Base-by-base conservation (phyloP, 768 basidiomycete species). In the Suillus fuscotomentosus region DNA sequence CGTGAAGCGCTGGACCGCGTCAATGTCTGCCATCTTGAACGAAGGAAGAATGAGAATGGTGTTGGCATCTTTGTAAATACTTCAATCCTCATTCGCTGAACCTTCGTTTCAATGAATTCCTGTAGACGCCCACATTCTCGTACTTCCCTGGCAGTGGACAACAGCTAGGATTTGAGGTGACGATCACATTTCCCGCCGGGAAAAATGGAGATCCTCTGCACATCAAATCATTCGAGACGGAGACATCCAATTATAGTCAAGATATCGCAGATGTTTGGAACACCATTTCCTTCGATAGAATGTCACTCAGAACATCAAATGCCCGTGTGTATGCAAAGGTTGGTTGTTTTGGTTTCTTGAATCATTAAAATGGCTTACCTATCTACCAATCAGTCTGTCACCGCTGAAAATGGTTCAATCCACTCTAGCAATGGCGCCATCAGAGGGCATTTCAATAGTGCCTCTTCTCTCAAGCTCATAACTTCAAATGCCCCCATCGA, bases 391-490 rank as follows among this genome's bases (percentile, higher is more conserved):
- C 27, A 83, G 83, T 75, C 75, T 38, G 60, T 81, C 50, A 68
- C 68, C n/a, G 75, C 72, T 5, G 66, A 67, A 1, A 34, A 60
- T 27, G 77, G 72, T 7, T 38, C 53, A 13, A 69, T 83, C 60
- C 60, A 64, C n/a, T 83, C 82, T 2, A 67, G 76, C 7, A 86
- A 85, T 57, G 79, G 78, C n/a, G 69, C 67, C 9, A 84, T 89
- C 41, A 67, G 65, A 3, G 87, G 87, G 3, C 66, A 63, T 20
- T 84, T 79, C 71, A 77, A 77, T 34, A 72, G 75, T 4, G 69
- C 73, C 15, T 72, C 76, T 1, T 72, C 72, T 3, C 73, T 88
- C 34, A 55, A 45, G 11, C 65, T 84, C 31, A 34, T 48, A 20
- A 78, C 77, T n/a, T 67, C 76, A 24, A 85, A 86, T 66, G 76